Base-by-base conservation (phyloP, 2,329 filamentous ascomycete species). In the Alternaria sp. region DNA sequence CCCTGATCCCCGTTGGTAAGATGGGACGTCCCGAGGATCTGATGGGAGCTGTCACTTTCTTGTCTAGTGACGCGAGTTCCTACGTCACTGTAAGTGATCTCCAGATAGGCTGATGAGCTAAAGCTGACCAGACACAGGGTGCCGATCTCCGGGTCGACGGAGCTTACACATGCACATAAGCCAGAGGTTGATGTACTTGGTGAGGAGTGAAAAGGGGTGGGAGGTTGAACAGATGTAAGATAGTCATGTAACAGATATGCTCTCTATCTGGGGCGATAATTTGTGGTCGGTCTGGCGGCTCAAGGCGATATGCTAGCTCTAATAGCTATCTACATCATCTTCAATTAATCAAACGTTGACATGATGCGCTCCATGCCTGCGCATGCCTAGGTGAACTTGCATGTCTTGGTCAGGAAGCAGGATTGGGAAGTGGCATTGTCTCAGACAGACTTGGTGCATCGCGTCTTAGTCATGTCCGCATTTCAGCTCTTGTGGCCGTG, bases 1-100 rank as follows among this genome's bases (percentile, higher is more conserved):
- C 91, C 1, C 85, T 97, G 55, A 98, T 97, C 63, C 95, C 95
- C 0, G 89, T 92, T 75, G 94, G 93, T 59, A 94, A 94, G 82
- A 97, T 98, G 92, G 94, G 94, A 27, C 86, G 89, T 53, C 94
- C 94, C 1, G 89, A 94, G 77, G 94, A 98, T 73, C 85, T 98
- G 59, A 97, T 97, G 91, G 94, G 94, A 2, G 92, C 94, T 5
- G 93, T 97, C 28, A 90, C 92, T 16, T 97, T 94, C 83, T 82
- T 97, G 59, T 86, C 93, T 41, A 94, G 90, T 60, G 92, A 95
- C 72, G 92, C 93, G 3, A 79, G 77, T 64, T 62, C 68, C 58
- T 81, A 81, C 51, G 78, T 81, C 12, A 81, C 76, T 18, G 74
- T 75, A 63, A 60, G 63, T 63, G 10, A 14, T 46, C 5, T 16